These are phyloP conservation scores for Aspergillus sp. DNA, from an alignment of 2,329 filamentous ascomycete species.

Conservation along the genomic window DNA sequence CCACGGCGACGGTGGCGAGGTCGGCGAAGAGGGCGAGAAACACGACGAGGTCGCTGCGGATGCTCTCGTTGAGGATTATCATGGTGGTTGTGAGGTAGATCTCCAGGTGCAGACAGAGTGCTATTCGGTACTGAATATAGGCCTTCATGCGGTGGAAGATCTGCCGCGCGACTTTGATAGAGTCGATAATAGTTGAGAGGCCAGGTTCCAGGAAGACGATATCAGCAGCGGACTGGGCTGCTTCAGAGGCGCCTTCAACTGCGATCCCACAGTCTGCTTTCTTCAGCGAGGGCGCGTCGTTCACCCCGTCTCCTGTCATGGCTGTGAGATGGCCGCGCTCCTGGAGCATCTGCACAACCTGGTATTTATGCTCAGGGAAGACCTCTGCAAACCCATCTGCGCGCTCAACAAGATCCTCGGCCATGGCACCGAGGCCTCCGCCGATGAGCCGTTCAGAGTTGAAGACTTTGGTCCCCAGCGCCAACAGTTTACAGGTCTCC, in stretches of 20 bases:
- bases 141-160: slow-evolving; percentile 79
- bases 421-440: slow-evolving; percentile 70
- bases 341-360: slow-evolving; percentile 73
- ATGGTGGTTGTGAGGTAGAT: slow-evolving; percentile 75
- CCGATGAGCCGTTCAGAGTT: slow-evolving; percentile 77
- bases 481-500: slow-evolving; percentile 79
- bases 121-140: slow-evolving; percentile 78
- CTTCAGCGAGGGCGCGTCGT: slow-evolving; percentile 71
- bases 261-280: slow-evolving; percentile 74
- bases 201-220: slow-evolving; percentile 75
- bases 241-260: slow-evolving; percentile 70
- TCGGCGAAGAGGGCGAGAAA: slow-evolving; percentile 79
- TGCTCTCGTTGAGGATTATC: slow-evolving; percentile 78
- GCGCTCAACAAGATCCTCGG: slow-evolving; percentile 73
- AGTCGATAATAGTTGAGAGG: slow-evolving; percentile 69
- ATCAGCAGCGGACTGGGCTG: slow-evolving; percentile 70
- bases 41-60: slow-evolving; percentile 71
- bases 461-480: slow-evolving; percentile 76
- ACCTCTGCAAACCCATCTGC: slow-evolving; percentile 74
- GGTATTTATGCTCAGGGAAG: slow-evolving; percentile 74
- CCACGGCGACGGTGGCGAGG: slow-evolving; percentile 75
- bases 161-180: slow-evolving; percentile 71
- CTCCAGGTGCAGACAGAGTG: slow-evolving; percentile 70
- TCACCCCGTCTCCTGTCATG: slow-evolving; percentile 75
- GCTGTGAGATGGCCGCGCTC: slow-evolving; percentile 70